Percentiles rank a stretch among this genome's conserved stretches.
Evolutionary conservation across 2,329 filamentous ascomycete species (phyloP).

Genomic region (Didymella lethalis): DNA sequence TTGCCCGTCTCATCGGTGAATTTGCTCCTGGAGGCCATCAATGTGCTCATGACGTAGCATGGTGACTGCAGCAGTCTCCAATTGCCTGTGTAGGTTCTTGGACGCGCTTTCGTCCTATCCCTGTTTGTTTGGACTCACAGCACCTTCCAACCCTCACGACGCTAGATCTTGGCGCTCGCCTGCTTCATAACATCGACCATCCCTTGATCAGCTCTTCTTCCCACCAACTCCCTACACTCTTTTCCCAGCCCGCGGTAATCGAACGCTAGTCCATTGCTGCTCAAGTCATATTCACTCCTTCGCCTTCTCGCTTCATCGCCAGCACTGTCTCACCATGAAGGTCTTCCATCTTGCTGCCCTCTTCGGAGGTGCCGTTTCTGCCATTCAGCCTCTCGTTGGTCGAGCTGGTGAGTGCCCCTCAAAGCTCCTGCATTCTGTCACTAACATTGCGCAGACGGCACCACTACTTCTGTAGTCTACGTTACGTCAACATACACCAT

Average conservation of each 20-base stretch:
- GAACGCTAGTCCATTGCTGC: constrained; percentile 28
- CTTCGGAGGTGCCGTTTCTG: constrained; percentile 34
- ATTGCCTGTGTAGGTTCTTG: background rate
- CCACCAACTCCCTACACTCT: constrained; percentile 38
- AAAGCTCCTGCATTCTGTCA: background rate
- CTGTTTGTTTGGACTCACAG: constrained; percentile 31
- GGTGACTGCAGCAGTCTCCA: background rate
- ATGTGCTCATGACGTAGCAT: constrained; percentile 11
- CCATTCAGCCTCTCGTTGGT: constrained; percentile 31
- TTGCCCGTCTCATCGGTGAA: background rate
- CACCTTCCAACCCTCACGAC: constrained; percentile 25
- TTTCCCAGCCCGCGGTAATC: constrained; percentile 28
- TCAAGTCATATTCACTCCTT: constrained; percentile 32
- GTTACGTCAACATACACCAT: constrained; percentile 51
- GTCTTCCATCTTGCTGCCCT: constrained; percentile 33
- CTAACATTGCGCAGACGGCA: constrained; percentile 28
- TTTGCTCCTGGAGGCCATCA: background rate
- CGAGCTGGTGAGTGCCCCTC: constrained; percentile 33
- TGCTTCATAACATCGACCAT: constrained; percentile 21
- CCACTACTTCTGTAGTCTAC: constrained; percentile 49
- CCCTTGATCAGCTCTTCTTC: constrained; percentile 20
- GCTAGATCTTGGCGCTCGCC: constrained; percentile 31
- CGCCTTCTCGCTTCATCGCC: constrained; percentile 24
- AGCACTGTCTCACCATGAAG: constrained; percentile 40
- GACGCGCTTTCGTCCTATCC: background rate